These are phyloP conservation scores for Saitozyma sp. DNA, from an alignment of 768 basidiomycete species.

Conservation along the genomic window DNA sequence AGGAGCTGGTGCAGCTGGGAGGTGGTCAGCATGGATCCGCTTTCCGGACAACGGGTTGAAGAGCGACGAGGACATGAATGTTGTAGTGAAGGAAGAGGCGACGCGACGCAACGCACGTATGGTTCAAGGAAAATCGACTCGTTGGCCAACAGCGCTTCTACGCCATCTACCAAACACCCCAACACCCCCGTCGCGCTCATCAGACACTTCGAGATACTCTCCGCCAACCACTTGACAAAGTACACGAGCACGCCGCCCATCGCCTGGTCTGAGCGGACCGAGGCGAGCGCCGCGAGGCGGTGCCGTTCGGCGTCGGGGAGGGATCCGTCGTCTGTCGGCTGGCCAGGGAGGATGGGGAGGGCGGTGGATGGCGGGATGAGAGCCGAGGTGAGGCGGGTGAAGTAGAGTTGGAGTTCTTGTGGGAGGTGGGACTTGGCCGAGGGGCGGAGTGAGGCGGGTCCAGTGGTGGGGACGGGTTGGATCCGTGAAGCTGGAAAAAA, in stretches of 20 bases:
- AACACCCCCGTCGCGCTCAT: conserved; percentile 66
- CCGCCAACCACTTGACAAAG: conserved; percentile 89
- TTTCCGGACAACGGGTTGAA: too few species aligned
- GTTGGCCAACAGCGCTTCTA: conserved; percentile 82
- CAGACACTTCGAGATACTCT: conserved; percentile 66
- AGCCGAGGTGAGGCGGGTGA: conserved; percentile 81
- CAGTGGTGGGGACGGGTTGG: conserved; percentile 23
- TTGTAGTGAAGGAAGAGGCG: not conserved
- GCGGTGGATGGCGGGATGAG: conserved; percentile 60
- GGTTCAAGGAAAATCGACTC: conserved; percentile 89
- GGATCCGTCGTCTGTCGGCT: conserved; percentile 55
- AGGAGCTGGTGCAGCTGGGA: conserved; percentile 89
- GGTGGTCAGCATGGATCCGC: conserved; percentile 1
- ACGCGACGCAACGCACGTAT: conserved; percentile 64
- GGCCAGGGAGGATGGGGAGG: conserved; percentile 13
- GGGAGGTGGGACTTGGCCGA: conserved; percentile 91
- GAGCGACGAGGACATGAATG: too few species aligned
- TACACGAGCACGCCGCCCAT: conserved; percentile 89
- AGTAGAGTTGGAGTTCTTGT: conserved; percentile 90
- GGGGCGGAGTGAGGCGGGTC: conserved; percentile 56
- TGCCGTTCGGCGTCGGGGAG: conserved; percentile 57
- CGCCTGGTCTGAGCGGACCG: conserved; percentile 83
- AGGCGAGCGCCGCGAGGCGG: conserved; percentile 84
- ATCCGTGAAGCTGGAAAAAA: conserved; percentile 12
- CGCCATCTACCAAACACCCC: conserved; percentile 79